These are phyloP conservation scores for Ailanthus altissimus DNA, from an alignment of 345 rosid species.

Conservation along the genomic window DNA sequence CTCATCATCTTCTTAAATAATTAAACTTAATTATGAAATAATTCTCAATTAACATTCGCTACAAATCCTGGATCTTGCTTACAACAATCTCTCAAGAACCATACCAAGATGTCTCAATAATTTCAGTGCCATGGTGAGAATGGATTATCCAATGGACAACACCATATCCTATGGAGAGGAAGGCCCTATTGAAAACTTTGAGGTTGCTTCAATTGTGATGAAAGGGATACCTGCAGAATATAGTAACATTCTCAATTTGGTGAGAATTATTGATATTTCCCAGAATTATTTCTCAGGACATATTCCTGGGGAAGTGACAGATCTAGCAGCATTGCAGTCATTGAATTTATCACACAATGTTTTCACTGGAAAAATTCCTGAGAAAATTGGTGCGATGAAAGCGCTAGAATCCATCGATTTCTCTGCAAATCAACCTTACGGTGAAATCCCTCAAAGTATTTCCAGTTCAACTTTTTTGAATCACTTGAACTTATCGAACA, in stretches of 20 bases:
- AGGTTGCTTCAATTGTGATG: no score
- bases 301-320: neutral
- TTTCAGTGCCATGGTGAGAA: constrained; percentile 6
- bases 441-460: neutral
- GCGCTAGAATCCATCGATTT: neutral
- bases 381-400: neutral
- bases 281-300: neutral
- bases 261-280: neutral
- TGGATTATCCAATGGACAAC: neutral
- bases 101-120: constrained; percentile 17
- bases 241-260: no score
- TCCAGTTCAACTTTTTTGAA: neutral
- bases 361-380: neutral
- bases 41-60: no score
- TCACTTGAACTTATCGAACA: neutral
- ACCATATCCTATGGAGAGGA: no score
- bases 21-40: no score
- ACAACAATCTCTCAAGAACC: neutral
- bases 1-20: no score
- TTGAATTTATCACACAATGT: neutral
- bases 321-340: neutral
- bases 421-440: neutral
- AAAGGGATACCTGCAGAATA: no score
- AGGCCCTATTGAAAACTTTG: no score
- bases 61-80: no score